Percentiles rank a stretch among this genome's conserved stretches.
These are phyloP conservation scores for Grigorovia transvaalensis DNA, from an alignment of 805 yeast species.

Conservation along the genomic window DNA sequence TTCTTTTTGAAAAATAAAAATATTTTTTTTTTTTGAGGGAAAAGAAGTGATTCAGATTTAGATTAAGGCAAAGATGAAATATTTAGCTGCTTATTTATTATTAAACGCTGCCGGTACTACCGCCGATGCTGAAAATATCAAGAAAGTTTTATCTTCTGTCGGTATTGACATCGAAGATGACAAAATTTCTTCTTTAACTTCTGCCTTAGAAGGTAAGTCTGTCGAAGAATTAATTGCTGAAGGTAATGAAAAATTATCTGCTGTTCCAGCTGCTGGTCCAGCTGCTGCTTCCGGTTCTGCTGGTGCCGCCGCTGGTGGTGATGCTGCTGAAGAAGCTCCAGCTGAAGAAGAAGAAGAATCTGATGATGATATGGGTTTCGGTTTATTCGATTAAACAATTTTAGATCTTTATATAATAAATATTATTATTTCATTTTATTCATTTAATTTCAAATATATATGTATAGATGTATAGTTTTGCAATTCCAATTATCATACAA, in stretches of 20 bases:
- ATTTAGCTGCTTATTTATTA: conserved; percentile 98
- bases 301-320: conserved; percentile 38
- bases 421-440: not conserved
- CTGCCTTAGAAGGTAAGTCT: conserved; percentile 89
- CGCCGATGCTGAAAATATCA: conserved; percentile 89
- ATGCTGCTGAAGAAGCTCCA: conserved; percentile 39
- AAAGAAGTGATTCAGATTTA: not conserved
- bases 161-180: conserved; percentile 93
- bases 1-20: too few species aligned
- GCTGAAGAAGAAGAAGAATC: conserved; percentile 56
- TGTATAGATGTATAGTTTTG: not conserved
- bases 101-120: conserved; percentile 94
- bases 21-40: not conserved
- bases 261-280: conserved; percentile 97
- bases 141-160: conserved; percentile 81
- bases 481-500: too few species aligned
- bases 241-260: conserved; percentile 93
- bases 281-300: conserved; percentile 61
- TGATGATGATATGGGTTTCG: conserved; percentile 88
- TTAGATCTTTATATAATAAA: not conserved
- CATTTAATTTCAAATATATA: not conserved
- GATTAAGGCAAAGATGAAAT: conserved; percentile 52
- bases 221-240: conserved; percentile 82
- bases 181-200: conserved; percentile 67
- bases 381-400: conserved; percentile 86